Percentiles rank a stretch among this genome's conserved stretches.
These are phyloP conservation scores for Podospora bellae-mahoneyi DNA, from an alignment of 495 filamentous ascomycete genomes.

Conservation along the genomic window DNA sequence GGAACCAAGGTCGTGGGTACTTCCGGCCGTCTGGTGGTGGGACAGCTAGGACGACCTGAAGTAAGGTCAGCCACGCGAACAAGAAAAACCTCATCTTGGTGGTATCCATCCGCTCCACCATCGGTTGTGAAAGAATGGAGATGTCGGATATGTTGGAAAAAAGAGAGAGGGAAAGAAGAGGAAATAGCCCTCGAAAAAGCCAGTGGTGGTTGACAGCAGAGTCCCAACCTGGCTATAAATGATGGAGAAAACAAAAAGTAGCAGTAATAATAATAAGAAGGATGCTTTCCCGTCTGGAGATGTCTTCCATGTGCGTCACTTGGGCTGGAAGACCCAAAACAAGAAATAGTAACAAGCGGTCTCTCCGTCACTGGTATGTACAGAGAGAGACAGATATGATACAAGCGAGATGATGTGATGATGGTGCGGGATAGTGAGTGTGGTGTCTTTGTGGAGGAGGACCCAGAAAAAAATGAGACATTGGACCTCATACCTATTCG, in stretches of 20 bases:
- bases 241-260: background rate
- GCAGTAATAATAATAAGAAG: background rate
- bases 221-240: background rate
- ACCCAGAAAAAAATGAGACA: background rate
- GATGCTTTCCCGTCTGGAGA: background rate
- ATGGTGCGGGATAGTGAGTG: background rate
- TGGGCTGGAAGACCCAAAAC: background rate
- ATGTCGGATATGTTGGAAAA: background rate
- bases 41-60: slow-evolving; percentile 3
- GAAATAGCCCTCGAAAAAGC: background rate
- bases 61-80: slow-evolving; percentile 3
- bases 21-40: background rate
- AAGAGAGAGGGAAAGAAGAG: background rate
- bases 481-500: background rate
- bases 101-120: background rate
- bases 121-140: background rate
- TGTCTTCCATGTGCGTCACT: slow-evolving; percentile 8
- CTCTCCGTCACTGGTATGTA: slow-evolving; percentile 9
- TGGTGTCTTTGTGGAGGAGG: background rate
- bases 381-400: background rate
- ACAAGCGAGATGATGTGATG: background rate
- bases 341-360: background rate
- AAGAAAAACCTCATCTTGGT: slow-evolving; percentile 1
- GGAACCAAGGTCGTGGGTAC: background rate
- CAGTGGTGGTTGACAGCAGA: background rate